Base-by-base conservation (phyloP, 441 rosid genomes). In the Heliophila coronopifolia region DNA sequence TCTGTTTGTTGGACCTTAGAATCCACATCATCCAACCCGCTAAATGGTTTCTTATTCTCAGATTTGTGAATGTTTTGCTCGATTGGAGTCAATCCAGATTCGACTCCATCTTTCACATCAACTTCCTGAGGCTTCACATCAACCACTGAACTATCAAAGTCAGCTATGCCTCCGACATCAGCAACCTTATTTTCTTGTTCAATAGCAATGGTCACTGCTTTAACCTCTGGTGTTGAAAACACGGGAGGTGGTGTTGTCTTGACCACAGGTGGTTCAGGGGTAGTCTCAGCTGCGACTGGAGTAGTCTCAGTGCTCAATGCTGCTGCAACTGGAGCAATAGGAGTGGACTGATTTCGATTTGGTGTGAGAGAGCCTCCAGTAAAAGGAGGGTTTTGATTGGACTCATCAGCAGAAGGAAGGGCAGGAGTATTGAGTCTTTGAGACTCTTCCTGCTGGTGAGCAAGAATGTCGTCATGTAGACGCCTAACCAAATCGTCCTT, bases 401-500 rank as follows among this genome's bases (percentile, higher is more conserved):
- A 45, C 46, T 19, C 45, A 27, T 31, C 64, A 41, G 48, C 59
- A 58, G 27, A 47, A 53, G 43, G 42, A 47, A 65, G 67, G 18
- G 47, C 47, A 7, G 47, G 64, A 26, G 3, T 36, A 5, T 44
- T 54, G 59, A 68, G 69, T 25, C 42, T 64, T 43, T 75, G 70
- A 17, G 64, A 32, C 27, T 53, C 71, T 78, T 80, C 85, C 75
- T 61, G 71, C 67, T 91, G 96, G n/a, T n/a, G n/a, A 51, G 44
- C 6, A 23, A 80, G 78, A 54, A 92, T 35, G 1, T 95, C 87
- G 43, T 83, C 92, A 63, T 77, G 86, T 68, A 92, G 65, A 12
- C 94, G 90, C 72, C 38, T 83, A 27, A 92, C 69, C 80, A 92
- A 58, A 32, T 93, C 99, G 12, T 80, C 99, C 74, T 93, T 93